Base-by-base conservation (phyloP, 208 protist species). In the Tritrichomonas foetus region DNA sequence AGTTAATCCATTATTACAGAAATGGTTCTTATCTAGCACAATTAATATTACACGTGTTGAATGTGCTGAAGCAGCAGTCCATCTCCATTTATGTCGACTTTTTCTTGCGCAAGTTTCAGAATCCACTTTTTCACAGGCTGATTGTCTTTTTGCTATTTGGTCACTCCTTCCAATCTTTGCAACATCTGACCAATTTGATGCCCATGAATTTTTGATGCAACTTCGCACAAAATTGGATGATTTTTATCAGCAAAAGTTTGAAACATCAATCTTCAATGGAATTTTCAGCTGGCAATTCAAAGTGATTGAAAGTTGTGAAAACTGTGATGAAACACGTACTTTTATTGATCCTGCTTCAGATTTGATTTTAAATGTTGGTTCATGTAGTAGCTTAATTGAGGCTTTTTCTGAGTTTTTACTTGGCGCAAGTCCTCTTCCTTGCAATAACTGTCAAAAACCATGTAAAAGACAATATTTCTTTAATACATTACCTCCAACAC, bases 121-220 rank as follows among this genome's bases (percentile, higher is more conserved):
- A 39, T 14, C 27, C 25, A 41, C 5, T 36, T 89, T 89, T 89
- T 47, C 44, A 33, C 33, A 57, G 8, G 33, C 78, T 30, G 78
- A 89, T 61, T 89, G 53, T 57, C 27, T 89, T 5, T 89, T 61
- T 16, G 53, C n/a, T 27, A 89, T 89, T 50, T 53, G 47, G 44
- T 14, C 47, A 39, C 41, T 89, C 11, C 57, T 53, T 39, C 78
- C 78, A 89, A 14, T 20, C 5, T 47, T 57, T 30, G 47, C 14
- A 20, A 53, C 13, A 39, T 20, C 13, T 8, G 47, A 89, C 1
- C 78, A 89, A 36, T 47, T n/a, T 53, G 78, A 89, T 50, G 25
- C 78, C 14, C 78, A 89, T 1, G 78, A 89, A 89, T 89, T 89
- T 57, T 89, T 89, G 8, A 89, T 89, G 78, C 47, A 14, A n/a